Base-by-base conservation (phyloP, 306 rosid genomes). In the Lathyrus tuberosus region DNA sequence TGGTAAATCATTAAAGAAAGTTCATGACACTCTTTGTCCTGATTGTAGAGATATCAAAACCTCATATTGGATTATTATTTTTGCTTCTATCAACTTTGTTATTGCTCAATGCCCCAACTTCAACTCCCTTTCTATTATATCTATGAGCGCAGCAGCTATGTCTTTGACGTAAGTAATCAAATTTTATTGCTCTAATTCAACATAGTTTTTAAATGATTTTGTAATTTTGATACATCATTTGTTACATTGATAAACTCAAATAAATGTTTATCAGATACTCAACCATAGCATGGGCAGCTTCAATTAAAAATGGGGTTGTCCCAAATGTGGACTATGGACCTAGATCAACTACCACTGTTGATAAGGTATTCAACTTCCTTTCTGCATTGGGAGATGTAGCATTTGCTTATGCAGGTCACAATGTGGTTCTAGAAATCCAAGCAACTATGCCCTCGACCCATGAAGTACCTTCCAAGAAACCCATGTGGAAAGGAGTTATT, bases 331-430 rank as follows among this genome's bases (percentile, higher is more conserved):
- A 67, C 58, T 90, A 93, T 30, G 13, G 77, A 14, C 8, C 5
- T 5, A 72, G 4, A 26, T 64, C 80, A 5, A 12, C 12, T 2
- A 35, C 22, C 37, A 4, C 46, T 0, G 0, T 80, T 0, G 96
- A 79, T 5, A 24, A 1, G 0, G 49, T 65, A 1, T 79, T 90
- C 53, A 69, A 85, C 81, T 85, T 90, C 87, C 41, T 88, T 7
- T 61, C 79, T 9, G 91, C 87, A 0, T 43, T 93, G 79, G 98
- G 98, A 2, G 96, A 93, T 22, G 61, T 93, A n/a, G 98, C 98
- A 5, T 93, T 93, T 70, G 91, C 98, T 1, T 90, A 84, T 41
- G 98, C 98, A 10, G 98, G 96, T 2, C 98, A 93, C 83, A 93
- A 71, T 15, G 94, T 93, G 53, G 98, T 87, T 17, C 18, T 93